phyloP scores from a whole-genome alignment of 1,284 basidiomycete genomes.

The Cerioporus squamosus region DNA sequence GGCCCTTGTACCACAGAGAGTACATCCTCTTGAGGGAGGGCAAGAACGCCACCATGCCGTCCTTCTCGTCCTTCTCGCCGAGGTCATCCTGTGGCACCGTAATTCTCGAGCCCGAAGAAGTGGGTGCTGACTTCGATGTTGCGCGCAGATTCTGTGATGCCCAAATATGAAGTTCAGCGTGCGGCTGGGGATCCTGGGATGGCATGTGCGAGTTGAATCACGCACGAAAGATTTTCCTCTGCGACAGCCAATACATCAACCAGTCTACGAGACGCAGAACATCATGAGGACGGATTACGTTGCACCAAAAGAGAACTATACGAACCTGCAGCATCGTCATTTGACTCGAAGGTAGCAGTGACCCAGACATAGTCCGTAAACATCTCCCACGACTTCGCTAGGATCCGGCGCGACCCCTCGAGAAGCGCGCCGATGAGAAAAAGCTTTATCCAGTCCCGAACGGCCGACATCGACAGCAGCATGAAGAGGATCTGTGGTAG shows the following conservation, averaged over 20 bases:
- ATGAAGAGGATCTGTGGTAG: slow-evolving; percentile 48
- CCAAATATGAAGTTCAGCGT: not conserved
- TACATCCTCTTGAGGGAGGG: slow-evolving; percentile 50
- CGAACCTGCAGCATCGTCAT: slow-evolving; percentile 61
- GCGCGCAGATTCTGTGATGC: slow-evolving; percentile 4
- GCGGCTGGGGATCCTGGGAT: too few relatives aligned
- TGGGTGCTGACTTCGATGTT: slow-evolving; percentile 13
- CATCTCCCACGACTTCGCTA: slow-evolving; percentile 46
- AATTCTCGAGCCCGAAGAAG: not conserved
- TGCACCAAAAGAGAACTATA: slow-evolving; percentile 20
- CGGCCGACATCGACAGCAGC: slow-evolving; percentile 46
- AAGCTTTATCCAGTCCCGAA: slow-evolving; percentile 68
- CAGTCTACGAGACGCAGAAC: slow-evolving; percentile 13
- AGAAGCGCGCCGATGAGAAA: slow-evolving; percentile 62
- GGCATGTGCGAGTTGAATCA: not conserved
- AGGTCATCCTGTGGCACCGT: slow-evolving; percentile 5
- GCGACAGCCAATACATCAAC: slow-evolving; percentile 19
- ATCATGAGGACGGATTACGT: slow-evolving; percentile 27
- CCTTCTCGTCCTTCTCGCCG: slow-evolving; percentile 28
- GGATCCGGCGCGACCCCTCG: slow-evolving; percentile 57
- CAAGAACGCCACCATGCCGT: slow-evolving; percentile 47
- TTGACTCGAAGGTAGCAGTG: slow-evolving; percentile 62
- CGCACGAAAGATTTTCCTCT: slow-evolving; percentile 17
- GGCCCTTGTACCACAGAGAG: slow-evolving; percentile 52
- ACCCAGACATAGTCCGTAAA: slow-evolving; percentile 61